Base-by-base conservation (phyloP, 169 alveolate species). In the Plasmodium sp. region DNA sequence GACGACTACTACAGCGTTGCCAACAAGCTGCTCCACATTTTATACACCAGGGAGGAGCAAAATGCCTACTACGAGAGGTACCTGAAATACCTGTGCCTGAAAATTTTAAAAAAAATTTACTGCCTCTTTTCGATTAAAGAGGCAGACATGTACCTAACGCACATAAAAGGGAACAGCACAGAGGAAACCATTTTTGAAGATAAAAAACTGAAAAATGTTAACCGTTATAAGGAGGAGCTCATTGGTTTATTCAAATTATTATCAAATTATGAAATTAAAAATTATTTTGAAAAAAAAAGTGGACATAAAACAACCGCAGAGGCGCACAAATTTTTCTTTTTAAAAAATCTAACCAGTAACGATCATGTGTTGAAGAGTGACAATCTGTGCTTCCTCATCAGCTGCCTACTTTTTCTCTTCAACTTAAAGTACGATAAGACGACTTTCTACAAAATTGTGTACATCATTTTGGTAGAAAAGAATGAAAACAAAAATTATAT, bases 81-180 rank as follows among this genome's bases (percentile, higher is more conserved):
- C 51, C 18, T 80, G 72, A 90, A 90, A 90, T 80, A 80, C 43
- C 22, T 90, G 5, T 80, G 94, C 31, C 67, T 90, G 18, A 90
- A 90, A 80, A 43, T 81, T 22, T 67, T 90, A 58, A 90, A 90
- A 81, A 80, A 39, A 80, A 80, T 90, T 58, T 90, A 90, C 34
- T 80, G 54, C 39, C 31, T 41, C 22, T 80, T 90, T 5, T 80
- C 77, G 27, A 80, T 80, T 62, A 79, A 80, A 18, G 94, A 90
- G 72, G 90, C 77, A 56, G 73, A 80, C 10, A 39, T 90, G 74
- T 80, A 80, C 72, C 7, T 79, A 41, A 72, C 48, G n/a, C 74
- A 80, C 74, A 14, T 90, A 18, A 90, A 62, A 27, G 45, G 54
- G 67, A 80, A 48, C 18, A 39, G 39, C 73, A 80, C 36, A 51